These are phyloP conservation scores for Helicocarpus griseus DNA, from an alignment of 2,329 filamentous ascomycete genomes.

Conservation along the genomic window DNA sequence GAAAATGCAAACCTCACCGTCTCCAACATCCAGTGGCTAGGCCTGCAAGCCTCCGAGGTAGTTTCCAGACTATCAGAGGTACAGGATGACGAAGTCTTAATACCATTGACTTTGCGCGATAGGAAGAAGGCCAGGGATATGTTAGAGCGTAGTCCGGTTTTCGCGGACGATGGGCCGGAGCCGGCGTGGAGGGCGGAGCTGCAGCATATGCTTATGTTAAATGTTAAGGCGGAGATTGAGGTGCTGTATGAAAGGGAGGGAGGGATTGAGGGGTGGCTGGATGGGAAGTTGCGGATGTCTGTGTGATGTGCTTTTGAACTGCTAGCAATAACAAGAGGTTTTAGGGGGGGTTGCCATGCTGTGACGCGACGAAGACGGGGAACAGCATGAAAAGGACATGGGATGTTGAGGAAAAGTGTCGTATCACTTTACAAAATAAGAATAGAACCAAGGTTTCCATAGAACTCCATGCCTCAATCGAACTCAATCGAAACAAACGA, in stretches of 20 bases:
- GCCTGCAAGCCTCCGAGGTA: constrained; percentile 39
- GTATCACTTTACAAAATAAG: not conserved
- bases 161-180: constrained; percentile 36
- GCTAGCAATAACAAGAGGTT: too few relatives aligned
- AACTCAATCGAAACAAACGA: constrained; percentile 11
- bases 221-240: constrained; percentile 55
- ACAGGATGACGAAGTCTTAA: constrained; percentile 20
- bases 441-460: constrained; percentile 2
- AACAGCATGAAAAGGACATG: not conserved
- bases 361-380: too few relatives aligned
- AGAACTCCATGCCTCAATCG: not conserved
- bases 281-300: constrained; percentile 22
- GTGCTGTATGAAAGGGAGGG: constrained; percentile 36
- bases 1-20: constrained; percentile 41
- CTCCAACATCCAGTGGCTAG: constrained; percentile 47
- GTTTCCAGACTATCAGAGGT: constrained; percentile 18
- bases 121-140: constrained; percentile 46
- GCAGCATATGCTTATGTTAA: constrained; percentile 53
- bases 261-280: constrained; percentile 36
- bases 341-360: too few relatives aligned
- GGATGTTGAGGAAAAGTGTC: not conserved
- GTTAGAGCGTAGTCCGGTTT: constrained; percentile 38
- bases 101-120: constrained; percentile 44
- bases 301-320: not conserved
- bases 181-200: constrained; percentile 42